A percentile compares a stretch with the other conserved stretches of the same genome.
phyloP scores from a whole-genome alignment of 495 filamentous ascomycete genomes.

The Trichoderma parareesei region DNA sequence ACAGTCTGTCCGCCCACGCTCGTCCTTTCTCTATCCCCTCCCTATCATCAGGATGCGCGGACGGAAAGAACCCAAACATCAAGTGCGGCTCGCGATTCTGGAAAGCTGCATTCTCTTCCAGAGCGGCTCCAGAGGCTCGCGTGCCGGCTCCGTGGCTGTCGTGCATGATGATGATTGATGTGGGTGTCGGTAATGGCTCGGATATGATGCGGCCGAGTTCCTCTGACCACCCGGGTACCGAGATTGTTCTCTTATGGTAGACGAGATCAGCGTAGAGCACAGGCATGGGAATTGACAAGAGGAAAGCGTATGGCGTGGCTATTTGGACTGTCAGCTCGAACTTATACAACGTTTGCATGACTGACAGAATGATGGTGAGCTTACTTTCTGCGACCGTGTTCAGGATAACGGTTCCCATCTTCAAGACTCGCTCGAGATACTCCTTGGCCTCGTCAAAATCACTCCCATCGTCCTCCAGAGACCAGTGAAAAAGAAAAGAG shows the following conservation, averaged over 20 bases:
- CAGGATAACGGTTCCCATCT: not conserved
- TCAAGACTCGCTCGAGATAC: not conserved
- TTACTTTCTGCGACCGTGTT: not conserved
- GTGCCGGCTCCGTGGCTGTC: not conserved
- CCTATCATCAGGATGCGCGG: not conserved
- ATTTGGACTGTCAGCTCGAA: not conserved
- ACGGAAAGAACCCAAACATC: not conserved
- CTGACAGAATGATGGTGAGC: not conserved
- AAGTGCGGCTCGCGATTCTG: not conserved
- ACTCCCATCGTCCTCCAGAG: not conserved
- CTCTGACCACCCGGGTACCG: not conserved
- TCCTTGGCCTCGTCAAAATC: slow-evolving; percentile 3
- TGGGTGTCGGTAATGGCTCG: not conserved
- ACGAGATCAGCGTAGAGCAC: not conserved
- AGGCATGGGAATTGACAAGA: not conserved
- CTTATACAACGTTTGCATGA: not conserved
- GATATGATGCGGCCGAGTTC: not conserved
- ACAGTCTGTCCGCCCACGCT: not conserved
- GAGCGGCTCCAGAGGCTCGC: not conserved
- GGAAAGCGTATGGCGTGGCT: not conserved
- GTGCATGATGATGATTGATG: not conserved
- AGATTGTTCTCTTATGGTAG: not conserved
- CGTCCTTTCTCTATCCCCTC: not conserved
- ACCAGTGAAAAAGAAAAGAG: not conserved
- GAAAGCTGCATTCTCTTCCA: not conserved